Base-by-base conservation (phyloP, 2,329 filamentous ascomycete genomes). In the Alternaria gaisen region DNA sequence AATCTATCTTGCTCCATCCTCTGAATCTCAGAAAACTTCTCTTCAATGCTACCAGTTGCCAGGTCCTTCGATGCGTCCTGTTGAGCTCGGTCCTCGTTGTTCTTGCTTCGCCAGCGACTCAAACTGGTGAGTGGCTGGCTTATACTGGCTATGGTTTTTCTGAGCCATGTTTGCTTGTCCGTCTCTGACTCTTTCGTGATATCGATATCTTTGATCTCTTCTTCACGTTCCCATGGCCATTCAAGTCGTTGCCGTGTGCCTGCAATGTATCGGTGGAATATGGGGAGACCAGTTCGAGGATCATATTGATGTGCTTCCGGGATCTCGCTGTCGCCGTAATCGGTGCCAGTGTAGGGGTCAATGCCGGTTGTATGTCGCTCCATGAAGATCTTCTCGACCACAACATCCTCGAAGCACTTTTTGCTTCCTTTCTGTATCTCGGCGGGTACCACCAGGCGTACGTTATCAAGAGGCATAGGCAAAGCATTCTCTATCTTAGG, bases 401-500 rank as follows among this genome's bases (percentile, higher is more conserved):
- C 64, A 53, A 77, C 75, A 76, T 98, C 94, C 41, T 67, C 53
- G 73, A 87, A 87, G 30, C 62, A 60, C 42, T 65, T 68, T 16
- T 87, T 84, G 76, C 95, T 87, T 51, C 61, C 55, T 26, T 60
- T 56, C 9, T 59, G 63, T 16, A 83, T 83, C 55, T 96, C 67
- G 54, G 72, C 83, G 22, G 92, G 89, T 74, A 92, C 88, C 50
- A 98, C 92, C 34, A 97, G 91, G 58, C 92, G 91, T 65, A 98
- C 84, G 63, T 91, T 84, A 34, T 87, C 85, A 72, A 96, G 84
- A 55, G 90, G 85, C 32, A 97, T 77, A 32, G 88, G 82, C 53
- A 86, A 75, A 69, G 85, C 82, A 58, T 84, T 75, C 72, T 70
- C 83, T 46, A 84, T 79, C 59, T 85, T 77, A 69, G 58, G 80